Percentiles rank a stretch among this genome's conserved stretches.
Evolutionary conservation across 768 basidiomycete genomes (phyloP).

Genomic region (Xerocomellus intermedius): DNA sequence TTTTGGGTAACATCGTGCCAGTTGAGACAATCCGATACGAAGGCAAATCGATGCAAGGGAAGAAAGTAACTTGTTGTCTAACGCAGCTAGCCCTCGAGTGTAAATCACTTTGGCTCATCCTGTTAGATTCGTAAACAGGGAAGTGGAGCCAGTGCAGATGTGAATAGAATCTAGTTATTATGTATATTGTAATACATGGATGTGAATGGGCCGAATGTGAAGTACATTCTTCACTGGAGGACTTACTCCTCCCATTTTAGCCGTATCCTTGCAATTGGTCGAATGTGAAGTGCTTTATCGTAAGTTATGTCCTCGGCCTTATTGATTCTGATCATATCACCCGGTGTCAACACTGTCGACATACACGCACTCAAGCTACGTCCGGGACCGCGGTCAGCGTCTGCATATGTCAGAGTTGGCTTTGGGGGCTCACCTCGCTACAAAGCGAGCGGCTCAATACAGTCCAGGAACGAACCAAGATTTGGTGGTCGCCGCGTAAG

Average conservation of each 20-base stretch:
- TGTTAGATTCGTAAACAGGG: no score
- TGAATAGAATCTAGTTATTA: not conserved
- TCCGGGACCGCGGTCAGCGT: not conserved
- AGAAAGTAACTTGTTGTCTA: no score
- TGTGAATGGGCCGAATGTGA: not conserved
- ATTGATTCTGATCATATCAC: not conserved
- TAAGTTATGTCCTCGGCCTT: no score
- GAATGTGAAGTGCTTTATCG: not conserved
- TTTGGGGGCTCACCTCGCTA: not conserved
- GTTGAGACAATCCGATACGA: no score
- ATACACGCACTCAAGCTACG: not conserved
- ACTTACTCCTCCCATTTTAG: no score
- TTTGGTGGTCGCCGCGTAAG: constrained; percentile 42
- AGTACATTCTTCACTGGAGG: not conserved
- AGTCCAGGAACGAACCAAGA: constrained; percentile 53
- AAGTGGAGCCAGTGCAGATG: not conserved
- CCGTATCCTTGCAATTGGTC: no score
- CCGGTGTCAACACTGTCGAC: not conserved
- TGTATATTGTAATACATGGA: not conserved
- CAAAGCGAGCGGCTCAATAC: constrained; percentile 22
- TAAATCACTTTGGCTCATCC: no score
- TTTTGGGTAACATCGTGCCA: no score
- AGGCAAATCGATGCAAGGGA: no score
- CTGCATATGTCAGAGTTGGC: no score
- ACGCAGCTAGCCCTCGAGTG: no score